These are phyloP conservation scores for Scheffersomyces insectosa DNA, from an alignment of 1,139 yeast genomes.

Conservation along the genomic window DNA sequence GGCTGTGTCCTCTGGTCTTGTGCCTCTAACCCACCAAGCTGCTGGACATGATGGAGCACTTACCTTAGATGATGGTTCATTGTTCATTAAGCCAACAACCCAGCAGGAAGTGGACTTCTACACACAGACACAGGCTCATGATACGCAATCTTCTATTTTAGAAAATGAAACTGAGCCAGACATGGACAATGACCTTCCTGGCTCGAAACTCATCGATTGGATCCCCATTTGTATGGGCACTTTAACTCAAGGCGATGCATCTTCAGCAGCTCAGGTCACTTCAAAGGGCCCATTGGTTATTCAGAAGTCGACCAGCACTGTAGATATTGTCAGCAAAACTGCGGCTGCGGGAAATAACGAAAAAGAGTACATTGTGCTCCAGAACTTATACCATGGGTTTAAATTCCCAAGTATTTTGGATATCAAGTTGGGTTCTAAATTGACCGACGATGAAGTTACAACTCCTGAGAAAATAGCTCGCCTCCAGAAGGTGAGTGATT, in stretches of 20 bases:
- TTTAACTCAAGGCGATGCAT: slow-evolving; percentile 30
- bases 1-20: slow-evolving; percentile 2
- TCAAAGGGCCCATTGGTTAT: background rate
- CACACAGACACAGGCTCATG: slow-evolving; percentile 27
- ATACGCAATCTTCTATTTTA: background rate
- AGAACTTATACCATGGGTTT: slow-evolving; percentile 66
- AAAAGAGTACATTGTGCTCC: slow-evolving; percentile 60
- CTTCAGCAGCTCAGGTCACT: background rate
- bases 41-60: slow-evolving; percentile 92
- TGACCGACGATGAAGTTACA: slow-evolving; percentile 64
- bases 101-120: slow-evolving; percentile 75
- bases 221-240: slow-evolving; percentile 44
- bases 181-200: slow-evolving; percentile 25
- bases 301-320: background rate
- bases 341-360: slow-evolving; percentile 8
- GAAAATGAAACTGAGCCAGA: slow-evolving; percentile 10
- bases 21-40: slow-evolving; percentile 50
- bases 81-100: slow-evolving; percentile 70
- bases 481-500: slow-evolving; percentile 58
- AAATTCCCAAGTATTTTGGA: slow-evolving; percentile 73
- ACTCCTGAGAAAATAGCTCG: slow-evolving; percentile 60
- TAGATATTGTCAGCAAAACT: background rate
- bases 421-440: slow-evolving; percentile 71
- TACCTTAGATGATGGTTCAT: slow-evolving; percentile 53
- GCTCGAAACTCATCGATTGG: slow-evolving; percentile 54